Conservation (phyloP, 1,139 yeast genomes). For the Dujonia santamariae region DNA sequence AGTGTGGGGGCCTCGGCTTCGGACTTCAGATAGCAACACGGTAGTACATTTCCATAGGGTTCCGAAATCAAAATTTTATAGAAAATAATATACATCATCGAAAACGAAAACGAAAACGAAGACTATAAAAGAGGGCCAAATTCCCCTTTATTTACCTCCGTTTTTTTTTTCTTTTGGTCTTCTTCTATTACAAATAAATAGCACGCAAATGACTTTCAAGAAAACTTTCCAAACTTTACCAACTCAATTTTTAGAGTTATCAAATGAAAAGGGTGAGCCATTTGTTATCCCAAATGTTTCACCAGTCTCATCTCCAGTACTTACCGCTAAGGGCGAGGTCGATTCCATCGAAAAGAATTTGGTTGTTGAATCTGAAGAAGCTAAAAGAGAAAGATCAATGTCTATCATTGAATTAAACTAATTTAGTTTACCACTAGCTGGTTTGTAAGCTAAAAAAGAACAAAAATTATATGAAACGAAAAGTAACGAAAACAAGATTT, state of each 20-base stretch:
- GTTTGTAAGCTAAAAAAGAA: no score
- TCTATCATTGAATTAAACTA: slow-evolving; percentile 27
- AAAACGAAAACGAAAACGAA: no score
- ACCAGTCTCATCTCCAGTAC: slow-evolving; percentile 47
- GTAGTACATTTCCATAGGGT: slow-evolving; percentile 1
- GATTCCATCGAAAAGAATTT: slow-evolving; percentile 12
- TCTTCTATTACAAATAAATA: background rate
- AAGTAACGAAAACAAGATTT: no score
- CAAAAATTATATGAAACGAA: no score
- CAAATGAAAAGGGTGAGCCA: slow-evolving; percentile 57
- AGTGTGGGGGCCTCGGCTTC: slow-evolving; percentile 5
- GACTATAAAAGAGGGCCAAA: no score
- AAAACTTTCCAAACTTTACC: slow-evolving; percentile 6
- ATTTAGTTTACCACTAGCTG: no score
- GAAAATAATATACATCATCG: no score
- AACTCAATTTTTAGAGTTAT: slow-evolving; percentile 46
- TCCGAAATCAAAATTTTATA: no score
- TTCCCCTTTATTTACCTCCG: no score
- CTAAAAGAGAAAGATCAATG: slow-evolving; percentile 19
- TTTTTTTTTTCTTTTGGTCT: no score
- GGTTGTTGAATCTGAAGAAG: slow-evolving; percentile 13
- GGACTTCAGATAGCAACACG: slow-evolving; percentile 3
- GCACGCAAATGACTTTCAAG: slow-evolving; percentile 4
- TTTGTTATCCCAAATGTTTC: slow-evolving; percentile 63
- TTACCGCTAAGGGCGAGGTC: slow-evolving; percentile 15